These are phyloP conservation scores for Ramaria rubella DNA, from an alignment of 768 basidiomycete genomes.

Conservation along the genomic window DNA sequence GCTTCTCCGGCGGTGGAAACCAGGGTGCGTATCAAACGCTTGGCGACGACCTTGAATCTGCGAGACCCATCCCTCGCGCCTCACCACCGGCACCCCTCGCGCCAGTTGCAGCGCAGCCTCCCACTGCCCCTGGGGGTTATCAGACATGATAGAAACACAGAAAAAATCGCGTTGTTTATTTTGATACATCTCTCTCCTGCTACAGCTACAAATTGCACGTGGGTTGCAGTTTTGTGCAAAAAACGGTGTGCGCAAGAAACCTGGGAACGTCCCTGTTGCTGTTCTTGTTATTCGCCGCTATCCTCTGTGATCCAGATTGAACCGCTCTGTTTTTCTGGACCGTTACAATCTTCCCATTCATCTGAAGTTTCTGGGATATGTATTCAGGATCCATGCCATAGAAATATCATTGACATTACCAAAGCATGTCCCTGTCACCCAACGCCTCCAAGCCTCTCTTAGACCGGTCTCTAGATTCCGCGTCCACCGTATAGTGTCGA, in stretches of 20 bases:
- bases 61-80: conserved; percentile 18
- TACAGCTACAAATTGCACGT: neutral
- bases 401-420: conserved; percentile 14
- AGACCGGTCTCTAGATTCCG: conserved; percentile 42
- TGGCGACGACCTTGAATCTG: conserved; percentile 32
- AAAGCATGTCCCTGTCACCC: conserved; percentile 37
- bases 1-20: conserved; percentile 36
- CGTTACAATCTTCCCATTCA: conserved; percentile 31
- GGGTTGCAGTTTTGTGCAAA: neutral
- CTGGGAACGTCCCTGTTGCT: neutral
- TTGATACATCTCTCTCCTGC: neutral
- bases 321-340: conserved; percentile 23
- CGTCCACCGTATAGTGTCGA: conserved; percentile 44
- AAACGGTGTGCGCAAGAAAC: neutral
- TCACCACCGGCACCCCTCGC: conserved; percentile 15
- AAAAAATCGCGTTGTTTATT: neutral
- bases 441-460: conserved; percentile 39
- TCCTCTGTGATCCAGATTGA: conserved; percentile 25
- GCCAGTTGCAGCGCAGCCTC: conserved; percentile 14
- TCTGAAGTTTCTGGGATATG: conserved; percentile 18
- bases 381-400: neutral
- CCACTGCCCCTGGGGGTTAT: conserved; percentile 18
- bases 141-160: conserved; percentile 23
- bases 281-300: neutral
- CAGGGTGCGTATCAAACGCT: conserved; percentile 25